phyloP scores from a whole-genome alignment of 371 early-diverging fungal genomes.

The Nosema bombycis region DNA sequence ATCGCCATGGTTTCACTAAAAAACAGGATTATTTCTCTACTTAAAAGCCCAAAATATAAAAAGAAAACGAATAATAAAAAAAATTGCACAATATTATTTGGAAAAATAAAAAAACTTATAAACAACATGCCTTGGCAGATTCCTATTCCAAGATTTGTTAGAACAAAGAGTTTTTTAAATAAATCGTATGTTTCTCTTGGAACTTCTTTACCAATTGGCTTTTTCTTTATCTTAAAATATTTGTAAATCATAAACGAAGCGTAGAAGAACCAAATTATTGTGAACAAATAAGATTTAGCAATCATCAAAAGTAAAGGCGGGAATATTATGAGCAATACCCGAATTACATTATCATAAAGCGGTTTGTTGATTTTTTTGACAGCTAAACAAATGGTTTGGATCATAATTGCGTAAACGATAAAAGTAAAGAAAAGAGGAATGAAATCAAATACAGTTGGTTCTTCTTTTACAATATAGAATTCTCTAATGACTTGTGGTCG shows the following conservation, averaged over 20 bases:
- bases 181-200: slow-evolving; percentile 41
- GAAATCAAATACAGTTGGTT: slow-evolving; percentile 37
- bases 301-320: slow-evolving; percentile 52
- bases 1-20: slow-evolving; percentile 56
- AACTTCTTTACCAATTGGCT: slow-evolving; percentile 27
- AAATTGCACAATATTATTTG: neutral
- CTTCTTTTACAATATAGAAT: slow-evolving; percentile 34
- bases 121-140: slow-evolving; percentile 22
- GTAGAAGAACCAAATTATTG: slow-evolving; percentile 43
- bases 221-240: slow-evolving; percentile 30
- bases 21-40: slow-evolving; percentile 57
- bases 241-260: slow-evolving; percentile 36
- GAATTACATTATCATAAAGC: slow-evolving; percentile 42
- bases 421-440: slow-evolving; percentile 36
- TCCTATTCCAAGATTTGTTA: slow-evolving; percentile 39
- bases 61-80: slow-evolving; percentile 45
- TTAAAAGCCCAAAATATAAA: slow-evolving; percentile 62
- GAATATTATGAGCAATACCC: slow-evolving; percentile 46
- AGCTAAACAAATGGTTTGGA: slow-evolving; percentile 54
- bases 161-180: slow-evolving; percentile 49
- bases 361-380: slow-evolving; percentile 53
- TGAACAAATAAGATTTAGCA: slow-evolving; percentile 38
- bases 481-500: neutral
- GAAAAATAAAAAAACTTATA: slow-evolving; percentile 18
- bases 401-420: slow-evolving; percentile 45